Evolutionary conservation across 1,284 basidiomycete genomes (phyloP), one percentile per base, ranked within the genome.

Genomic region (Golubevia sp.): DNA sequence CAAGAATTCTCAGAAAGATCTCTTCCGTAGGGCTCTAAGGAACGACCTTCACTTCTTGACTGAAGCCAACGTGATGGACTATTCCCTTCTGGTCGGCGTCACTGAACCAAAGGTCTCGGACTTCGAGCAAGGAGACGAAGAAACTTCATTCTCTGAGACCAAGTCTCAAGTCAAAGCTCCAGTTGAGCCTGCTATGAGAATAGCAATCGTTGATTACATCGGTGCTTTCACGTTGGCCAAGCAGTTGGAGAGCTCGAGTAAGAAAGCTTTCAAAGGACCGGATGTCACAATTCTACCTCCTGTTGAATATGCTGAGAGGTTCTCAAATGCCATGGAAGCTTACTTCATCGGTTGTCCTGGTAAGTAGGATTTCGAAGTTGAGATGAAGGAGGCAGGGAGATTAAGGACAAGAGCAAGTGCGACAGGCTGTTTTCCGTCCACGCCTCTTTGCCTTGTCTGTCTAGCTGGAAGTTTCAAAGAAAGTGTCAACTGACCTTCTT

Each of bases 151-250:
- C 11, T 3, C 4, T 34, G 11, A 11, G 11, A 34, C 30, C 5
- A 34, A 34, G 4, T 34, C 30, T 11, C 4, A 34, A 34, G 4
- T 11, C 4, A 34, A 34, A 34, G 4, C 30, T 5, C 30, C 30
- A 11, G 11, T 11, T 11, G 30, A 34, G 11, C 30, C 30, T 5
- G 30, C 30, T 34, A 34, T 34, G 30, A 34, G 30, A 11, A 34
- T 34, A 5, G 30, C 30, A 5, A 74, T 79, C 34, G 76, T 79
- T 24, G 76, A 79, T 63, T 76, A 76, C 55, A 58, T 78, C 7
- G 73, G 75, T n/a, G 75, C 72, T 2, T 74, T 74, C n/a, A 74
- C 74, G 2, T 49, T 77, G 26, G 76, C 73, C 26, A 79, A 79
- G 54, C 72, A 73, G 49, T 64, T 79, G 3, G 76, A 79, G 52